Base-by-base conservation (phyloP, 257 asterid genomes). In the Eustoma russellianum region DNA sequence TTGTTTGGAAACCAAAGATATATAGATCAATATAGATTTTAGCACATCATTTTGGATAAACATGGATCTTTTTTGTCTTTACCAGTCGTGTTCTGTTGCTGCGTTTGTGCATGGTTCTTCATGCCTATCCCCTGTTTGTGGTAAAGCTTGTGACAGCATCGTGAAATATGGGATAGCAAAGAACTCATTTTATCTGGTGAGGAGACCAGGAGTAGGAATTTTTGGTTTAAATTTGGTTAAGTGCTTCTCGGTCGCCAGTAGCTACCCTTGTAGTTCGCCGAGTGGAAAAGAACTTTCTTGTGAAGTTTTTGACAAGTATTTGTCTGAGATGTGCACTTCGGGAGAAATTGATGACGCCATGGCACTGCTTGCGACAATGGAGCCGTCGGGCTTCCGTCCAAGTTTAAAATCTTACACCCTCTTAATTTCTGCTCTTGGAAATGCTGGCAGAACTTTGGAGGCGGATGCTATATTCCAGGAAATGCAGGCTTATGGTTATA, bases 401-500 rank as follows among this genome's bases (percentile, higher is more conserved):
- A 81, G 57, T 68, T 59, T 77, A 2, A 10, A 56, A 14, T 55
- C 88, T 41, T 85, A 86, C 54, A 56, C 80, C 14, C 63, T 73
- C 30, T 60, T 86, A 60, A 75, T 90, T 33, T 63, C 74, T 28
- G 68, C 81, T 14, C 94, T 90, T 9, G 94, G 83, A 48, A 65
- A 79, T 56, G 76, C 73, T 7, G 96, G 96, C 9, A 81, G 97
- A 70, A 86, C 94, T 16, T 59, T 75, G 50, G 97, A 90, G 60
- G 94, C 96, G 1, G 97, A 90, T 24, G 90, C 85, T 2, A 70
- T 90, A 38, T 79, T 86, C 63, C 82, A 70, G 47, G 97, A 90
- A 69, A 90, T 86, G 96, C 11, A 65, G 40, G 66, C 66, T 50
- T 70, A 72, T 0, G 94, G 95, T 1, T 48, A 75, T 16, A 73